Evolutionary conservation across 2,329 filamentous ascomycete genomes (phyloP).

Genomic region (Aspergillus eucalypticola): DNA sequence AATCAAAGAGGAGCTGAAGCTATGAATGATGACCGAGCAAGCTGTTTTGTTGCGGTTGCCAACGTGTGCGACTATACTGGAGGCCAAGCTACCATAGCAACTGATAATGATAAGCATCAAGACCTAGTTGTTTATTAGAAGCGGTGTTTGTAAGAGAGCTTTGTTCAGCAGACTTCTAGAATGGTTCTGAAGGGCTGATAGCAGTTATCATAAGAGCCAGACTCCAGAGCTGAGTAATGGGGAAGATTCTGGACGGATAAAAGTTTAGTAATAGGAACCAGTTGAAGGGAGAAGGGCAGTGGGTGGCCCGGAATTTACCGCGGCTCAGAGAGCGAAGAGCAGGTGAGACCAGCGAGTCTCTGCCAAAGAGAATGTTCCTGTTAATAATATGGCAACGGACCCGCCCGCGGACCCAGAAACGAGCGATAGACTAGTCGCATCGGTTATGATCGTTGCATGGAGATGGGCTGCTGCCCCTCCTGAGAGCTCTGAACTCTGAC

Average conservation of each 20-base stretch:
- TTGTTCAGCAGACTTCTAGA: neutral
- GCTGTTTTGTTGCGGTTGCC: neutral
- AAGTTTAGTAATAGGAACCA: neutral
- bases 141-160: too few relatives aligned
- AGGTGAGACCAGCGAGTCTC: constrained; percentile 8
- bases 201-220: neutral
- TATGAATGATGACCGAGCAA: neutral
- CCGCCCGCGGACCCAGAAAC: neutral
- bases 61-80: neutral
- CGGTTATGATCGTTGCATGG: constrained; percentile 2
- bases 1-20: neutral
- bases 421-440: neutral
- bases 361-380: constrained; percentile 25
- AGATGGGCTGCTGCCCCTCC: neutral
- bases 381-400: constrained; percentile 27
- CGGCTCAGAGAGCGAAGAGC: neutral
- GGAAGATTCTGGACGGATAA: constrained; percentile 8
- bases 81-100: too few relatives aligned
- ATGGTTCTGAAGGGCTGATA: neutral
- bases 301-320: constrained; percentile 11
- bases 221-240: neutral
- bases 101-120: neutral
- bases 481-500: neutral
- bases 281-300: neutral
- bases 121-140: neutral